Base-by-base conservation (phyloP, 805 yeast species). In the Candida oleophila region DNA sequence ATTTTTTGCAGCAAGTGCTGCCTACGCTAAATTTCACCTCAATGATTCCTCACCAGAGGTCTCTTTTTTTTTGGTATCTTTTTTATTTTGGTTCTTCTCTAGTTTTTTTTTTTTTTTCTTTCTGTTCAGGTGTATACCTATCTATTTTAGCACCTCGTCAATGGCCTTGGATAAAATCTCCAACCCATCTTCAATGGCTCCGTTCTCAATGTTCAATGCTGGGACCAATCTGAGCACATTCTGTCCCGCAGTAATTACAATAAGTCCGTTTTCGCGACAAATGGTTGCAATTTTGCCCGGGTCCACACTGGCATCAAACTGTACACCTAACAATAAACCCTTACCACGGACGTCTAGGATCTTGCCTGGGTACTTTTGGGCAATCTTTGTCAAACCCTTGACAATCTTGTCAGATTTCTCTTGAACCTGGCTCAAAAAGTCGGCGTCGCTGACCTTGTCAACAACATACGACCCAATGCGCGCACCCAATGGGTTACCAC, bases 401-500 rank as follows among this genome's bases (percentile, higher is more conserved):
- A 61, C 64, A 52, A 92, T 80, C 38, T 78, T 60, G 38, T 76
- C 76, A 19, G 92, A 80, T 56, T 87, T 85, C 37, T 66, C 62
- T 16, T 71, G 69, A 18, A 94, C 97, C 9, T 73, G 65, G 5
- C 66, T 60, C 56, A 89, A 74, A 53, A 94, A 85, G 16, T 71
- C 76, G 3, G 73, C 66, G 42, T 84, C 68, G 12, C 89, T 76
- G 38, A 94, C 76, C 55, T 81, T 77, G 45, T 77, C 82, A 20
- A 94, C 68, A 12, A 94, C 96, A 59, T 86, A 83, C 38, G 76
- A 71, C 3, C 90, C 96, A 42, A 94, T 80, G 51, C 91, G 81
- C 32, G 92, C 77, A 3, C 90, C 98, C 52, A 94, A 72, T 46
- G 98, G 98, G 65, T 94, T 94, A 46, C 99, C 99, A 52, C 99